Conservation (phyloP, 148 eudicot species). For the Nepenthes gracilis region DNA sequence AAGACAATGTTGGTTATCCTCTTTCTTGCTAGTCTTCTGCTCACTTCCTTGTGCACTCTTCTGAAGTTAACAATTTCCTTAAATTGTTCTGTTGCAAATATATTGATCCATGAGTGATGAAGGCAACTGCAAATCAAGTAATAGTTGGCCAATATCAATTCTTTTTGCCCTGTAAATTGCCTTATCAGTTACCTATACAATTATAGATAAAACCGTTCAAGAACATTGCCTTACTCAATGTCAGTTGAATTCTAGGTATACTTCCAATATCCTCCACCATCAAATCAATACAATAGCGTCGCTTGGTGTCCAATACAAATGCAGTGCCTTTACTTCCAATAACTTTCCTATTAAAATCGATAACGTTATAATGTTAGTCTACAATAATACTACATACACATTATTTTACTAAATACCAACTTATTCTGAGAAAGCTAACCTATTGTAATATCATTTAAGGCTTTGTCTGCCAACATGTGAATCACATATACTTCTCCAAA, state of each 20-base stretch:
- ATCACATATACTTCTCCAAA: constrained; percentile 3
- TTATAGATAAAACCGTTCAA: not conserved
- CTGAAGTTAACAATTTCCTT: constrained; percentile 8
- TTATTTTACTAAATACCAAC: not conserved
- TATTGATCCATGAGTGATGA: constrained; percentile 9
- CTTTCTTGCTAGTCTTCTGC: constrained; percentile 1
- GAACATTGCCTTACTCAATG: constrained; percentile 5
- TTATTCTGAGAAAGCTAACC: not conserved
- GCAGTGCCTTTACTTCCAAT: not conserved
- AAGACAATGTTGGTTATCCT: not conserved
- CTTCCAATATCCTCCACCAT: constrained; percentile 12
- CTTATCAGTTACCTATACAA: constrained; percentile 3
- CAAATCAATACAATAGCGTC: constrained; percentile 9
- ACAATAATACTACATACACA: too few relatives aligned
- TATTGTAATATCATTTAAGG: not conserved
- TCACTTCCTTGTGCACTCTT: not conserved
- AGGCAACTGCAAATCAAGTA: constrained; percentile 11
- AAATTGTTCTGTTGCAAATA: constrained; percentile 3
- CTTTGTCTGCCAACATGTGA: not conserved
- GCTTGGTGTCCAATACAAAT: constrained; percentile 6
- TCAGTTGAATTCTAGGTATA: not conserved
- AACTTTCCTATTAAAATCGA: not conserved
- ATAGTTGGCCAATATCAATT: constrained; percentile 1
- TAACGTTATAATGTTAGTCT: too few relatives aligned
- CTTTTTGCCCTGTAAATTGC: not conserved